These are phyloP conservation scores for Phaeosphaeria sp. DNA, from an alignment of 2,329 filamentous ascomycete genomes.

Conservation along the genomic window DNA sequence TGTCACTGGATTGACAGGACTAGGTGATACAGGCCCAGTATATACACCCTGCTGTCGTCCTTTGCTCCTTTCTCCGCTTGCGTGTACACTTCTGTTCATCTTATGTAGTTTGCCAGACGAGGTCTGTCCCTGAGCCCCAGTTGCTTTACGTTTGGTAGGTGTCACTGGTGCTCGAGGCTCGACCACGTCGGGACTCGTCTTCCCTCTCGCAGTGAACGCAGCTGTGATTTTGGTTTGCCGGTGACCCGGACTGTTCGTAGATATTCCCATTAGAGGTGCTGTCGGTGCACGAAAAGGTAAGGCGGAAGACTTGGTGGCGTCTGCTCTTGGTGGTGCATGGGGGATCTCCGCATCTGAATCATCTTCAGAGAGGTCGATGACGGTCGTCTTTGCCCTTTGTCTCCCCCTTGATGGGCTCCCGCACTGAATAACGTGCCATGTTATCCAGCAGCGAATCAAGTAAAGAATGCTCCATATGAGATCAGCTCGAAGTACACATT, in stretches of 20 bases:
- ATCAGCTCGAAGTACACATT: neutral
- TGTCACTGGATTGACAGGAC: neutral
- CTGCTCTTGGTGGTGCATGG: neutral
- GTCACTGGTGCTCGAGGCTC: neutral
- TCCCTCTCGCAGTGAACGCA: neutral
- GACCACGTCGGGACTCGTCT: neutral
- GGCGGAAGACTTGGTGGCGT: neutral
- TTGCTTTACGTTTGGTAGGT: slow-evolving; percentile 16
- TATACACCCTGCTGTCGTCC: slow-evolving; percentile 7
- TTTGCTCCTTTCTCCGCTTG: neutral
- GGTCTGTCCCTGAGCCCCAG: slow-evolving; percentile 1
- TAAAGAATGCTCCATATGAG: slow-evolving; percentile 8
- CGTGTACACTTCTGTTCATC: slow-evolving; percentile 2
- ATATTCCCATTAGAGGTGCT: neutral
- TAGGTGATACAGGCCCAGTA: slow-evolving; percentile 8
- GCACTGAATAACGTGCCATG: slow-evolving; percentile 3
- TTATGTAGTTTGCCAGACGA: slow-evolving; percentile 11
- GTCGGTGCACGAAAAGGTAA: neutral
- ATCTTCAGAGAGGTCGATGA: neutral
- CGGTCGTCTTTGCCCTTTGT: slow-evolving; percentile 2
- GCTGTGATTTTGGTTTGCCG: neutral
- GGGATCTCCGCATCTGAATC: neutral
- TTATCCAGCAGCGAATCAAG: slow-evolving; percentile 21
- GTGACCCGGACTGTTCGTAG: neutral
- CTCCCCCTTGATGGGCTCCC: slow-evolving; percentile 4